A percentile compares a stretch with the other conserved stretches of the same genome.
These are phyloP conservation scores for Paramyrothecium roridum DNA, from an alignment of 2,329 filamentous ascomycete species.

Conservation along the genomic window DNA sequence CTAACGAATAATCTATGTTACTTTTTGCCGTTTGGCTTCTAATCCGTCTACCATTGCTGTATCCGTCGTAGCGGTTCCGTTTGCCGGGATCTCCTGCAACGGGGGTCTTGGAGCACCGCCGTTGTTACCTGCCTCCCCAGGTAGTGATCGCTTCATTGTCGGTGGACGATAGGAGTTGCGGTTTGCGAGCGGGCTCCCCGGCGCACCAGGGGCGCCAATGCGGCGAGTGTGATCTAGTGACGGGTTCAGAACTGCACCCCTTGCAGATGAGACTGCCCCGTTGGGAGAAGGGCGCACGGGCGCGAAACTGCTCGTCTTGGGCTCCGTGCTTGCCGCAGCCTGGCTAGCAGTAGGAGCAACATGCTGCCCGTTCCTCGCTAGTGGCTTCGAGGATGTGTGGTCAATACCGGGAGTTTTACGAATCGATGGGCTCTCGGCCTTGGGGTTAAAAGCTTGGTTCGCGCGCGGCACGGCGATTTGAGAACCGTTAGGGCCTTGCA, in stretches of 20 bases:
- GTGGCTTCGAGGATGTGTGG: slow-evolving; percentile 71
- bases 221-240: slow-evolving; percentile 51
- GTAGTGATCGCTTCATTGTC: slow-evolving; percentile 52
- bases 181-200: slow-evolving; percentile 56
- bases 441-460: slow-evolving; percentile 66
- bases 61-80: slow-evolving; percentile 25
- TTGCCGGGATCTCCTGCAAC: slow-evolving; percentile 49
- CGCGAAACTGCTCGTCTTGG: slow-evolving; percentile 22
- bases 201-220: slow-evolving; percentile 55
- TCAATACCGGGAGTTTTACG: slow-evolving; percentile 86
- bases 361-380: slow-evolving; percentile 57
- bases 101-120: slow-evolving; percentile 33
- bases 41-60: slow-evolving; percentile 19
- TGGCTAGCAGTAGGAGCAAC: slow-evolving; percentile 38
- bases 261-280: slow-evolving; percentile 19
- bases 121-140: slow-evolving; percentile 18
- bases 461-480: slow-evolving; percentile 38
- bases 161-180: slow-evolving; percentile 56
- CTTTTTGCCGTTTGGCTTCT: slow-evolving; percentile 53
- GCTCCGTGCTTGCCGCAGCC: slow-evolving; percentile 10
- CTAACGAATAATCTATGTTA: slow-evolving; percentile 17
- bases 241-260: slow-evolving; percentile 48
- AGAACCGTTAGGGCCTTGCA: slow-evolving; percentile 34
- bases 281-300: slow-evolving; percentile 23
- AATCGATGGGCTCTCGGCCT: slow-evolving; percentile 78